Base-by-base conservation (phyloP, 208 protist species). In the Naegleria fowleri region DNA sequence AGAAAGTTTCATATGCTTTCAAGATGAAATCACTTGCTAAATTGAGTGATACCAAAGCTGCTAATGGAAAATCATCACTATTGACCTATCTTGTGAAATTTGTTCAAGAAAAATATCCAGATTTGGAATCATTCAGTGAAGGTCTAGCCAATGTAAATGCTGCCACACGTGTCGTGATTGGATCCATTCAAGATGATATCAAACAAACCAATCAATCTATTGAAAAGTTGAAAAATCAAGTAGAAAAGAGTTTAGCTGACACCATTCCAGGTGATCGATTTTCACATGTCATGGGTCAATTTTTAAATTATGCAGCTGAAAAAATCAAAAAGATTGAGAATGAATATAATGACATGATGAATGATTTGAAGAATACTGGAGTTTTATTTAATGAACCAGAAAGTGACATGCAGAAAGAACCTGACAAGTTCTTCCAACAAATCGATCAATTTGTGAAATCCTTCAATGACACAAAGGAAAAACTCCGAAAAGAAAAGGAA, bases 1-100 rank as follows among this genome's bases (percentile, higher is more conserved):
- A 33, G 16, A 86, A 84, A 33, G 11, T 58, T 76, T 7, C 19
- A 40, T 90, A 90, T 86, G 88, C 38, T 40, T 90, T 90, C 79
- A 76, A 76, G 22, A 90, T 90, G 41, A 38, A 5, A 29, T 76
- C 51, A 33, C n/a, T 90, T 25, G n/a, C 25, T 6, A 90, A 90
- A 76, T 86, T 90, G 40, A 84, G 40, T 15, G 88, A 90, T 76
- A 76, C 51, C 41, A 90, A 90, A 25, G 19, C 51, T 16, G 16
- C 51, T 19, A 58, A 90, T 76, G 48, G 48, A 39, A 58, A 36
- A 25, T 39, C 76, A 5, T 38, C 25, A 2, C 29, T 90, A 25
- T 85, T 90, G 76, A 40, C 19, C 29, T 90, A 67, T n/a, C 7
- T 90, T 11, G 36, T 90, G 13, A 25, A 86, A 52, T 22, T 86